These are phyloP conservation scores for Cyberlindnera bimundalis DNA, from an alignment of 805 yeast species.

Conservation along the genomic window DNA sequence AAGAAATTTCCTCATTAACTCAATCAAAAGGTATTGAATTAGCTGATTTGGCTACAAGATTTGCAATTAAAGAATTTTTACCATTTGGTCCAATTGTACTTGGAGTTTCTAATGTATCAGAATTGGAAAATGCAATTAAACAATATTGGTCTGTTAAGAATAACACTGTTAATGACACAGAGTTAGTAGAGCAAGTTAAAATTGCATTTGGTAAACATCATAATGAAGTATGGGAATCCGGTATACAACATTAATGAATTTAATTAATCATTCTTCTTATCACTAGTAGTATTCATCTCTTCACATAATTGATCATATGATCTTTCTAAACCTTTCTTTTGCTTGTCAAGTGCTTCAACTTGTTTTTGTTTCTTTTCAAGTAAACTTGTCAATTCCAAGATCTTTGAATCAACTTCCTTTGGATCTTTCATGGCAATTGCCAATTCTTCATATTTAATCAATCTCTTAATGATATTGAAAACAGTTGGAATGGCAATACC, in stretches of 20 bases:
- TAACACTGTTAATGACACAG: slow-evolving; percentile 28
- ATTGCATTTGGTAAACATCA: slow-evolving; percentile 48
- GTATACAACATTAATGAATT: slow-evolving; percentile 29
- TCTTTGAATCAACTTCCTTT: slow-evolving; percentile 13
- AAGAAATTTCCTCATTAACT: slow-evolving; percentile 38
- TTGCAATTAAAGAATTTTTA: slow-evolving; percentile 49
- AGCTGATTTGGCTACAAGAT: slow-evolving; percentile 80
- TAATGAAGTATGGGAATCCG: slow-evolving; percentile 65
- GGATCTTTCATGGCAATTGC: slow-evolving; percentile 21
- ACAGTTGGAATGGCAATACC: slow-evolving; percentile 53
- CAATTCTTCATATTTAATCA: slow-evolving; percentile 45
- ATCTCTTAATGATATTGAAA: slow-evolving; percentile 46
- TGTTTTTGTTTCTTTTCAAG: slow-evolving; percentile 41
- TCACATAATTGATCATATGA: slow-evolving; percentile 43
- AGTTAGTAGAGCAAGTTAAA: slow-evolving; percentile 40
- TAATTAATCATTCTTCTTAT: slow-evolving; percentile 24
- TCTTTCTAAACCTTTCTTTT: slow-evolving; percentile 47
- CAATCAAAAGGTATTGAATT: slow-evolving; percentile 49
- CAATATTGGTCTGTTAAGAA: slow-evolving; percentile 50
- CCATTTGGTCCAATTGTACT: slow-evolving; percentile 57
- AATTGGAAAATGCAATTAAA: slow-evolving; percentile 58
- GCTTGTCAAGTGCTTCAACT: slow-evolving; percentile 45
- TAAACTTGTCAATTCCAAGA: slow-evolving; percentile 34
- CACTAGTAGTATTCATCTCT: slow-evolving; percentile 17
- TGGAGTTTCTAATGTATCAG: slow-evolving; percentile 67